phyloP scores from a whole-genome alignment of 1,284 basidiomycete species.

The Leccinum fallax region DNA sequence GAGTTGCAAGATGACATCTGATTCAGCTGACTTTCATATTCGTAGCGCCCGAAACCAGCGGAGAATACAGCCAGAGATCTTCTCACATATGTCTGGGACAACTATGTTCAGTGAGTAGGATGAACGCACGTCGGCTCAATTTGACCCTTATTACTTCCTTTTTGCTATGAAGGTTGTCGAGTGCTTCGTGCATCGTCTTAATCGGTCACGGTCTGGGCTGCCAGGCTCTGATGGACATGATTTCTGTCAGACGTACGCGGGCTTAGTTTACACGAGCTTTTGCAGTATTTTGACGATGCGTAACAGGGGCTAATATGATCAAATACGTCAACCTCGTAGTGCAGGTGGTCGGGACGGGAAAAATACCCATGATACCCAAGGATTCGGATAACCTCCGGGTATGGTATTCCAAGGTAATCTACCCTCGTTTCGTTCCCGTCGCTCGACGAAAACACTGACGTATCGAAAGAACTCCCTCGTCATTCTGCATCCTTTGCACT shows the following conservation, averaged over 20 bases:
- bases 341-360: slow-evolving; percentile 74
- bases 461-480: slow-evolving; percentile 63
- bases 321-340: slow-evolving; percentile 68
- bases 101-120: slow-evolving; percentile 77
- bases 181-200: slow-evolving; percentile 72
- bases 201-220: slow-evolving; percentile 89
- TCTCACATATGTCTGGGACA: slow-evolving; percentile 91
- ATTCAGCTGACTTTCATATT: not conserved
- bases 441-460: slow-evolving; percentile 3
- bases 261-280: slow-evolving; percentile 3
- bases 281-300: not conserved
- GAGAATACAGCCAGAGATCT: slow-evolving; percentile 51
- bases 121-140: not conserved
- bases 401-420: slow-evolving; percentile 66
- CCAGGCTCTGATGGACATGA: slow-evolving; percentile 70
- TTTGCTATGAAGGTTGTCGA: slow-evolving; percentile 56
- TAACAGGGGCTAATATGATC: slow-evolving; percentile 53
- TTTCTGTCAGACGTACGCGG: slow-evolving; percentile 66
- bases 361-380: slow-evolving; percentile 55
- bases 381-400: slow-evolving; percentile 50
- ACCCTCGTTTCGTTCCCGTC: not conserved
- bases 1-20: slow-evolving; percentile 4
- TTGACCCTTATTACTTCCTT: not conserved
- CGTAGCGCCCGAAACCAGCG: slow-evolving; percentile 30
- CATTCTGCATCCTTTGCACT: slow-evolving; percentile 60